Base-by-base conservation (phyloP, 1,284 basidiomycete species). In the Tilletia horrida region DNA sequence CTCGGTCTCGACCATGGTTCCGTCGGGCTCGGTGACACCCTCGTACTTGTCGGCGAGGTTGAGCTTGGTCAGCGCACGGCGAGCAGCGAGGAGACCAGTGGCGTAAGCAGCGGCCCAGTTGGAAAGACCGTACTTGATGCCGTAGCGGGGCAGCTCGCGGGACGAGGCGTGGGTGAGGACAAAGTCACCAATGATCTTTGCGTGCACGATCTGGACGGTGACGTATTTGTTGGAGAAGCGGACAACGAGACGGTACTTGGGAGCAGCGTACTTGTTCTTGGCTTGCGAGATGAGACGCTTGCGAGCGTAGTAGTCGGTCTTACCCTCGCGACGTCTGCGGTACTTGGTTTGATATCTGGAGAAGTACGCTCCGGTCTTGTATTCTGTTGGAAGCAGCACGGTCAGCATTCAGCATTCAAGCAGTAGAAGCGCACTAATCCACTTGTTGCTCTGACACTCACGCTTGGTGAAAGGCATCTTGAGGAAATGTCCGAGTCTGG, bases 101-200 rank as follows among this genome's bases (percentile, higher is more conserved):
- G 96, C 96, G 84, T 98, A 99, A 66, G 94, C 94, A 73, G 95
- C 94, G 75, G 93, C 87, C 96, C 96, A 98, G 87, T 98, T 98
- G 74, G 94, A 94, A 63, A 99, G 87, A 85, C 96, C 96, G 83
- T 98, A 94, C 84, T 92, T 91, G 85, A 98, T 96, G 75, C 96
- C 96, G 84, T 96, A 99, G 82, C 89, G 87, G 68, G 92, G 91
- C 63, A 98, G 90, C 85, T 99, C 96, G 83, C 87, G 88, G 69
- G 96, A 97, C 73, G 72, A 71, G 50, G 80, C 79, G 70, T 81
- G 79, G 71, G 88, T 88, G 74, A 99, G 86, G 76, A 98, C 88
- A 81, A 95, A 91, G 85, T 99, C 96, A 77, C 96, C 96, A 80
- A 94, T 92, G 76, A 99, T 87, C 83, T 96, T 96, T 77, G 96